These are phyloP conservation scores for Hortaea werneckii DNA, from an alignment of 2,329 filamentous ascomycete species.

Conservation along the genomic window DNA sequence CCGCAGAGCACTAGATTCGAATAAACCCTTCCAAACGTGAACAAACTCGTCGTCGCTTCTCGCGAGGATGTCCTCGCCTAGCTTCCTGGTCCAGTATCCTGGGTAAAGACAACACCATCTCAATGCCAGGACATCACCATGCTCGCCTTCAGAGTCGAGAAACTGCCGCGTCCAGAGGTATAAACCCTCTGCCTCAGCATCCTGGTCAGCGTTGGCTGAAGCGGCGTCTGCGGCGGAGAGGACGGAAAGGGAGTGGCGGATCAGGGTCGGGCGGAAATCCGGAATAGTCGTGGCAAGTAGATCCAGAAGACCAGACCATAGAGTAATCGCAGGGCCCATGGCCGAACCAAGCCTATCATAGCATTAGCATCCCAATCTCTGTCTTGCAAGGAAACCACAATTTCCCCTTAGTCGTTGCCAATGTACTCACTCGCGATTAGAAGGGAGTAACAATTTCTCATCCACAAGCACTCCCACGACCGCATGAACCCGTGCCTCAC, in stretches of 20 bases:
- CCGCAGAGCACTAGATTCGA: constrained; percentile 22
- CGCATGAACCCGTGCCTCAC: constrained; percentile 7
- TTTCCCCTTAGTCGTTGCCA: too few species aligned
- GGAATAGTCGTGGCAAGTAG: constrained; percentile 24
- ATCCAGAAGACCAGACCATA: constrained; percentile 33
- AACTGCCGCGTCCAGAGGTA: constrained; percentile 43
- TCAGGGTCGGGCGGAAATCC: constrained; percentile 29
- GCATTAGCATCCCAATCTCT: too few species aligned
- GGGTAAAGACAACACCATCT: constrained; percentile 28
- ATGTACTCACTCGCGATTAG: constrained; percentile 21
- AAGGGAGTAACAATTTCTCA: constrained; percentile 28
- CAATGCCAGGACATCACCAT: constrained; percentile 17
- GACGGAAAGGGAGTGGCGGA: constrained; percentile 28
- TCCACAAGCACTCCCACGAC: constrained; percentile 23
- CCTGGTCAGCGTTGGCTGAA: constrained; percentile 10
- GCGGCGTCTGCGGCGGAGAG: neutral
- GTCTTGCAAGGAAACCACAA: too few species aligned
- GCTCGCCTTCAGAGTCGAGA: constrained; percentile 33
- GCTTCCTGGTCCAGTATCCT: constrained; percentile 27
- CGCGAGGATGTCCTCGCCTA: constrained; percentile 26
- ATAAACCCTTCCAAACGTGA: constrained; percentile 22
- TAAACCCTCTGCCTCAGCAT: constrained; percentile 30
- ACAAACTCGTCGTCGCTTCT: constrained; percentile 13
- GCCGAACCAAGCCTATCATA: constrained; percentile 19
- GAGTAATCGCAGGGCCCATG: constrained; percentile 34